Conservation (phyloP, 257 asterid species). For the Galeopsis tetrahit region DNA sequence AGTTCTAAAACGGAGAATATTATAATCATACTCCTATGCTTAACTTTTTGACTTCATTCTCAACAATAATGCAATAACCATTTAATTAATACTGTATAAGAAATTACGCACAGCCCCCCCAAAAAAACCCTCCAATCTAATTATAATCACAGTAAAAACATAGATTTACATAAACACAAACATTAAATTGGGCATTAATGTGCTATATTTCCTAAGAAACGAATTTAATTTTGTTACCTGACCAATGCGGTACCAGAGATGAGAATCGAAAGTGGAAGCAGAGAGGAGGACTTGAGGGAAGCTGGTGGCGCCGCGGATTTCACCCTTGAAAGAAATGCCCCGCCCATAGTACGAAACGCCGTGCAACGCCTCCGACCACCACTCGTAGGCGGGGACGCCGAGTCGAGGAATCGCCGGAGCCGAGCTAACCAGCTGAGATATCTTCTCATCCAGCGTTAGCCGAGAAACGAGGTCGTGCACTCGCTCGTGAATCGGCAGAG, state of each 20-base stretch:
- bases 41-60: not conserved
- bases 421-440: constrained; percentile 75
- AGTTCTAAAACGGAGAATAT: not conserved
- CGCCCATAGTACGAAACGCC: constrained; percentile 76
- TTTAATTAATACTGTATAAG: too few relatives aligned
- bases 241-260: constrained; percentile 87
- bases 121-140: not conserved
- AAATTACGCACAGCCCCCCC: too few relatives aligned
- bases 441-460: constrained; percentile 78
- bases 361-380: constrained; percentile 97
- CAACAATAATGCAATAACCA: too few relatives aligned
- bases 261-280: constrained; percentile 79
- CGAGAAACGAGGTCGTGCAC: constrained; percentile 74
- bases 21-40: not conserved
- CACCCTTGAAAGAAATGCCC: constrained; percentile 65
- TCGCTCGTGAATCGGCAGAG: constrained; percentile 56
- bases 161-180: not conserved
- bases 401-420: constrained; percentile 76
- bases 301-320: constrained; percentile 66
- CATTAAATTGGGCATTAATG: not conserved
- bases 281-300: constrained; percentile 91
- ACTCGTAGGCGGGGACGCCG: constrained; percentile 79
- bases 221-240: constrained; percentile 38
- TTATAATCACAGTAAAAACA: not conserved
- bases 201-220: too few relatives aligned